Conservation (phyloP, 305 asterid genomes). For the Vinca major region DNA sequence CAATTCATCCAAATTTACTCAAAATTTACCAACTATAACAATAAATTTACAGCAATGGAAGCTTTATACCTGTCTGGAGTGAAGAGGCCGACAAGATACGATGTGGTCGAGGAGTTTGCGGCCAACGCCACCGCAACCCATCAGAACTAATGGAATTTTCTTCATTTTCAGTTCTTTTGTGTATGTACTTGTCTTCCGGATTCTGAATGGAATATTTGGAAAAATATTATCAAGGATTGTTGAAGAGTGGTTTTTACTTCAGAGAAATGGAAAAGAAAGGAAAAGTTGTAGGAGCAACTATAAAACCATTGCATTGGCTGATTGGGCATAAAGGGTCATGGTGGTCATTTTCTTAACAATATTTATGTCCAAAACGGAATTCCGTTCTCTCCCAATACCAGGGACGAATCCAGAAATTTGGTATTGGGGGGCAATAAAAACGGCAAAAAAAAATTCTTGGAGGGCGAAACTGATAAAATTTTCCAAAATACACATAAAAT, state of each 20-base stretch:
- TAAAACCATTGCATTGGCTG: too few species aligned
- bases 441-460: too few species aligned
- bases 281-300: too few species aligned
- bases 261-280: too few species aligned
- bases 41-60: neutral
- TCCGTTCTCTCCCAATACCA: too few species aligned
- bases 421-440: too few species aligned
- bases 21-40: neutral
- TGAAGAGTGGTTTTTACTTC: neutral
- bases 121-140: slow-evolving; percentile 97
- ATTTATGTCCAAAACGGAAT: too few species aligned
- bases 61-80: slow-evolving; percentile 45
- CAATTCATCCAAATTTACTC: neutral
- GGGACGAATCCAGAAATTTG: too few species aligned
- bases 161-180: slow-evolving; percentile 26
- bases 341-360: too few species aligned
- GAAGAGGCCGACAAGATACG: slow-evolving; percentile 68
- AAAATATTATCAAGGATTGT: neutral
- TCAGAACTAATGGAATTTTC: slow-evolving; percentile 48
- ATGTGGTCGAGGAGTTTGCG: slow-evolving; percentile 82
- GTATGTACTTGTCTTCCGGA: neutral
- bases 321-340: too few species aligned
- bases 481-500: too few species aligned
- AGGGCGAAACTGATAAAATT: too few species aligned
- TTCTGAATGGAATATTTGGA: neutral